These are phyloP conservation scores for Sarocladiaceae sp. DNA, from an alignment of 2,329 filamentous ascomycete species.

Conservation along the genomic window DNA sequence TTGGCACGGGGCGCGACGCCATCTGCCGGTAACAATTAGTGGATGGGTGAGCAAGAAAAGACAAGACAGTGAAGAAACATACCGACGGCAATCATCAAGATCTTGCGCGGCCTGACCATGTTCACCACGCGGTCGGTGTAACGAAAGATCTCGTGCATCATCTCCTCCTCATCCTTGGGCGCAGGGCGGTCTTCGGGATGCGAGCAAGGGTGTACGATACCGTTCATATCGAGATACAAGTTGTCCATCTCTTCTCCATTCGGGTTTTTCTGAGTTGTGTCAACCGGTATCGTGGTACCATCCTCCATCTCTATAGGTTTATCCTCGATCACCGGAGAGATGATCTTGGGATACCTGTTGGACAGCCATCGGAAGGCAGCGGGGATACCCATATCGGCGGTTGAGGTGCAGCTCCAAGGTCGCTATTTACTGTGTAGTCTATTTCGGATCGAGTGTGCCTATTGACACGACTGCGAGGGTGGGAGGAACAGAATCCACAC, in stretches of 20 bases:
- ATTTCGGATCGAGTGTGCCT: not conserved
- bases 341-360: conserved; percentile 95
- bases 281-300: conserved; percentile 76
- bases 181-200: conserved; percentile 91
- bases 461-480: not conserved
- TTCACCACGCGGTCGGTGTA: conserved; percentile 99
- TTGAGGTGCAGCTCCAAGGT: not conserved
- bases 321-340: conserved; percentile 85
- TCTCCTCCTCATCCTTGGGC: conserved; percentile 91
- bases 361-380: conserved; percentile 95
- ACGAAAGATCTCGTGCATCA: conserved; percentile 98
- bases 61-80: conserved; percentile 25
- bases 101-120: conserved; percentile 93
- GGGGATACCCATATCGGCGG: conserved; percentile 74
- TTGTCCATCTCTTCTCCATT: conserved; percentile 99
- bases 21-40: conserved; percentile 58
- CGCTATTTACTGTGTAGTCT: not conserved
- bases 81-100: conserved; percentile 97
- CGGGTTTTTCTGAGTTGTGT: conserved; percentile 78
- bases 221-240: conserved; percentile 98
- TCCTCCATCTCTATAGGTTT: conserved; percentile 71
- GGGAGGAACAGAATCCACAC: not conserved
- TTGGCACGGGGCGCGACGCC: conserved; percentile 96
- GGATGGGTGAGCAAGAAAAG: conserved; percentile 19
- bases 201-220: conserved; percentile 97